Evolutionary conservation across 2,329 filamentous ascomycete genomes (phyloP).

Genomic region (Tolypocladium ovalisporum): DNA sequence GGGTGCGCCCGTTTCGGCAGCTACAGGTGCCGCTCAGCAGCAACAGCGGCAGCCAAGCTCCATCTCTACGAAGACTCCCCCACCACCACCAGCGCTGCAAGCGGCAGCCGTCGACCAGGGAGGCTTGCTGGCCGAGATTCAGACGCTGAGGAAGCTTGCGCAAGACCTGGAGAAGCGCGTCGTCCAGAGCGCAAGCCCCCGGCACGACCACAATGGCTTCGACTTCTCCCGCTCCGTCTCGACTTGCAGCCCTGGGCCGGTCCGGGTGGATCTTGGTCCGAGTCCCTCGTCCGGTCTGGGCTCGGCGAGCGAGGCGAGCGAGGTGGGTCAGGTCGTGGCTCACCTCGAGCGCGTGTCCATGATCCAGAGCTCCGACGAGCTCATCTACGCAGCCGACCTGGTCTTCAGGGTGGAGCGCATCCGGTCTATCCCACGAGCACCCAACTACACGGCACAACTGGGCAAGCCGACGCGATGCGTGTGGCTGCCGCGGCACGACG

Average conservation of each 20-base stretch:
- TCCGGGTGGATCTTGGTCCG: background rate
- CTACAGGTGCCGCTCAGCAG: background rate
- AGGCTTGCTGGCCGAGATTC: background rate
- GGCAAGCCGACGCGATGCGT: background rate
- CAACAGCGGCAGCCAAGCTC: background rate
- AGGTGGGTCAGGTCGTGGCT: background rate
- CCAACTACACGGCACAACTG: background rate
- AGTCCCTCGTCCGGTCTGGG: background rate
- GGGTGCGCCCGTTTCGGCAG: background rate
- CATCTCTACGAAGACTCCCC: background rate
- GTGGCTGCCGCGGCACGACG: background rate
- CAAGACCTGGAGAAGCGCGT: background rate
- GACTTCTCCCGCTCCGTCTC: background rate
- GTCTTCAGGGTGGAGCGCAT: background rate
- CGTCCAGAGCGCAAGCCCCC: background rate
- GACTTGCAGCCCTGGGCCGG: background rate
- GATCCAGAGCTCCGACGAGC: background rate
- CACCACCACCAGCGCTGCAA: background rate
- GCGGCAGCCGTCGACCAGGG: background rate
- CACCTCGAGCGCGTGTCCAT: conserved; percentile 1
- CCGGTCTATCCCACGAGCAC: background rate
- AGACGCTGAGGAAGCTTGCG: background rate
- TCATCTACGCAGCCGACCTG: background rate
- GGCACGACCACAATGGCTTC: background rate
- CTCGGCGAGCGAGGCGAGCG: background rate